phyloP scores from a whole-genome alignment of 2,329 filamentous ascomycete genomes.

The Ophiobolus disseminans region DNA sequence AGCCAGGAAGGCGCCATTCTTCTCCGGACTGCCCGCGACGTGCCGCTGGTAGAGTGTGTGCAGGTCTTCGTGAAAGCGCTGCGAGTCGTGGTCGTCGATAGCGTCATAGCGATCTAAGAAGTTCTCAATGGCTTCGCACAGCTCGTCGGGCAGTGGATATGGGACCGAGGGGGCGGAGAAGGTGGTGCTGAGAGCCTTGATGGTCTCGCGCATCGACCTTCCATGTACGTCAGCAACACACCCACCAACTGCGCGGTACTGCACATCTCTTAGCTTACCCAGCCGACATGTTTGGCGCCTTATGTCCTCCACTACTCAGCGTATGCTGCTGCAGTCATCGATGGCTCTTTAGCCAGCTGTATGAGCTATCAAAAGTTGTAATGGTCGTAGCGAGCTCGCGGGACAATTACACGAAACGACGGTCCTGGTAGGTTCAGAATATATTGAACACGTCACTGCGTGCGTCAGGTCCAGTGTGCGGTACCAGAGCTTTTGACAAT shows the following conservation, averaged over 20 bases:
- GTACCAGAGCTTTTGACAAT: conserved; percentile 15
- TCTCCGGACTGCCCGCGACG: conserved; percentile 63
- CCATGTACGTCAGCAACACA: conserved; percentile 11
- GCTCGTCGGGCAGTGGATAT: conserved; percentile 70
- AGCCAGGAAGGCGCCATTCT: conserved; percentile 72
- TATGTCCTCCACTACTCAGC: conserved; percentile 9
- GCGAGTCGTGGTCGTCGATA: conserved; percentile 72
- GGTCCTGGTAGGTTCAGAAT: not conserved
- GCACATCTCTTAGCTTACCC: conserved; percentile 25
- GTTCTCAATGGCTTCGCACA: conserved; percentile 66
- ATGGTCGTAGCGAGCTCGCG: not conserved
- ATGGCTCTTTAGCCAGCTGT: conserved; percentile 3
- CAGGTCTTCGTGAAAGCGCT: conserved; percentile 77
- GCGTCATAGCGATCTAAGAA: conserved; percentile 73
- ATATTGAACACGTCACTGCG: conserved; percentile 17
- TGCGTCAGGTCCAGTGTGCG: conserved; percentile 12
- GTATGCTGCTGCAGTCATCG: conserved; percentile 18
- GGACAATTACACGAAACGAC: not conserved
- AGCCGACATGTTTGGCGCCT: conserved; percentile 24
- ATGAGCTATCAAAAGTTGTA: not conserved
- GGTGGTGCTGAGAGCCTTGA: conserved; percentile 54
- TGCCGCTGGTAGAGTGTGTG: conserved; percentile 70
- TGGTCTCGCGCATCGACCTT: conserved; percentile 58
- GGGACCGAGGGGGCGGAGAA: conserved; percentile 52
- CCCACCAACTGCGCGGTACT: too few relatives aligned